Percentiles rank a stretch among this genome's conserved stretches.
Conservation (phyloP, 148 eudicot genomes). For the Diospyros kaki region DNA sequence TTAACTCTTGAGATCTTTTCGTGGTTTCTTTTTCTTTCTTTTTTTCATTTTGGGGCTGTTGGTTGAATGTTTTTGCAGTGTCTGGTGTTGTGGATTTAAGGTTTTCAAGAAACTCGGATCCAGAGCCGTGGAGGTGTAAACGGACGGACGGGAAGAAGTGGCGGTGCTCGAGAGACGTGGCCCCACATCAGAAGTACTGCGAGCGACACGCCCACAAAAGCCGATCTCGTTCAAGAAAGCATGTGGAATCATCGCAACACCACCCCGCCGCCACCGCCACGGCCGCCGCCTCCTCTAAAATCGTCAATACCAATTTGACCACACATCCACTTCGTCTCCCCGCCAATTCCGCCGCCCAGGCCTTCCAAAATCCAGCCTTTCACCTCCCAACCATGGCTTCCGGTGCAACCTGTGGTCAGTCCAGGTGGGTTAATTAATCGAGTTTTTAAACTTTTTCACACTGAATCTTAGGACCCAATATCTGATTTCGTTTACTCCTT, state of each 20-base stretch:
- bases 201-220: constrained; percentile 76
- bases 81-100: constrained; percentile 33
- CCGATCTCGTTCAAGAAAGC: constrained; percentile 93
- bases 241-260: constrained; percentile 55
- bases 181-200: constrained; percentile 83
- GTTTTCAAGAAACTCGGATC: constrained; percentile 41
- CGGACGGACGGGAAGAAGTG: constrained; percentile 90
- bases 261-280: constrained; percentile 11
- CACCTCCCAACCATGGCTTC: constrained; percentile 22
- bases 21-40: background rate
- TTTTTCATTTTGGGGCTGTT: background rate
- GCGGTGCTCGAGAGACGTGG: constrained; percentile 80
- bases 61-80: constrained; percentile 11
- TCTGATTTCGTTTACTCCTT: background rate
- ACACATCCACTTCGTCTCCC: constrained; percentile 1
- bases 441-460: background rate
- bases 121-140: constrained; percentile 86
- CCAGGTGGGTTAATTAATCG: constrained; percentile 23
- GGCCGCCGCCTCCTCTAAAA: background rate
- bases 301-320: constrained; percentile 4
- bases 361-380: constrained; percentile 13
- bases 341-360: background rate
- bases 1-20: background rate
- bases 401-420: constrained; percentile 31
- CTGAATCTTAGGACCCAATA: background rate